phyloP scores from a whole-genome alignment of 2,329 filamentous ascomycete species.

The Fusarium euwallaceae region DNA sequence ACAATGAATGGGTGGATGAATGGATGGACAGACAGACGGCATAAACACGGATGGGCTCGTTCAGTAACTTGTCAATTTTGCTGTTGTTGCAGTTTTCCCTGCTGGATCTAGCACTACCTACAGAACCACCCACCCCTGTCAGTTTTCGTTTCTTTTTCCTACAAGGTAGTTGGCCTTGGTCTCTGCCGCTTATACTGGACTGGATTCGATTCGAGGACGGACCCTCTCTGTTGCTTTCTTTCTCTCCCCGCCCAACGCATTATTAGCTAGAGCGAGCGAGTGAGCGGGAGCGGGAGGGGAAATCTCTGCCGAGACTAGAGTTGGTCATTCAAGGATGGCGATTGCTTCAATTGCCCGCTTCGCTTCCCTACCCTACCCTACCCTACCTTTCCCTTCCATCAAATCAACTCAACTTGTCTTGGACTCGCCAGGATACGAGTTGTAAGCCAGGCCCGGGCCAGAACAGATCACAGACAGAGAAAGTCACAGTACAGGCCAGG shows the following conservation, averaged over 20 bases:
- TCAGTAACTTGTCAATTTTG: slow-evolving; percentile 23
- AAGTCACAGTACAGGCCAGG: background rate
- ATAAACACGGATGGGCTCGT: background rate
- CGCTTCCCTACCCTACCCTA: too few relatives aligned
- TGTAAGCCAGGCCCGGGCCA: background rate
- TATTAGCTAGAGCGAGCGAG: slow-evolving; percentile 25
- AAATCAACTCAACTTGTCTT: background rate
- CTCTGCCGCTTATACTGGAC: slow-evolving; percentile 22
- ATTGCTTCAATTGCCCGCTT: background rate
- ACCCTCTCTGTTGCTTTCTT: slow-evolving; percentile 29
- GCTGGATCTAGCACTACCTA: slow-evolving; percentile 19
- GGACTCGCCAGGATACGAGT: background rate
- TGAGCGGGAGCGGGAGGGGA: background rate
- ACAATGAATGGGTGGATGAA: slow-evolving; percentile 10
- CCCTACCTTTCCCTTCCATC: background rate
- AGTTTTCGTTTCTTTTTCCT: slow-evolving; percentile 32
- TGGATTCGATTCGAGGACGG: slow-evolving; percentile 9
- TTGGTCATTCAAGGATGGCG: slow-evolving; percentile 2
- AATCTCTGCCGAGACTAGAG: background rate
- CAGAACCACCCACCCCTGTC: slow-evolving; percentile 35
- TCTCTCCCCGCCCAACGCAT: slow-evolving; percentile 22
- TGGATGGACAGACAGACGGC: background rate
- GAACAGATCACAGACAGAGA: background rate
- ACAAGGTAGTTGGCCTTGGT: slow-evolving; percentile 11
- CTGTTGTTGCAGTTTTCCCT: slow-evolving; percentile 3